Percentiles rank a stretch among this genome's conserved stretches.
phyloP scores from a whole-genome alignment of 768 basidiomycete genomes.

The Trametes punicea region DNA sequence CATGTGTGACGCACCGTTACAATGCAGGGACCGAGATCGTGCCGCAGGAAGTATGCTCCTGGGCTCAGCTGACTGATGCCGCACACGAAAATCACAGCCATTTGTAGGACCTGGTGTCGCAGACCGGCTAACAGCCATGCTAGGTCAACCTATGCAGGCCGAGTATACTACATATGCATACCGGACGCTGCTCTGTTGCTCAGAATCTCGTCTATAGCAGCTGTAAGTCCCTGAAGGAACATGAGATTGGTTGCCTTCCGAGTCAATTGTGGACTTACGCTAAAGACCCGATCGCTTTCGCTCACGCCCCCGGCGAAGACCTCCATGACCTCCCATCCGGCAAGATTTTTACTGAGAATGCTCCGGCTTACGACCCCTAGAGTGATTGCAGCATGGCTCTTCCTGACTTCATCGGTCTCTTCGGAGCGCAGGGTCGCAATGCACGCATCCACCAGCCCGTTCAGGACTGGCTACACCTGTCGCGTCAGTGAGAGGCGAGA shows the following conservation, averaged over 20 bases:
- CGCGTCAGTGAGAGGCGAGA: slow-evolving; percentile 10
- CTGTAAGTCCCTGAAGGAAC: slow-evolving; percentile 44
- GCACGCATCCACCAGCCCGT: slow-evolving; percentile 45
- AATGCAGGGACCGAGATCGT: slow-evolving; percentile 57
- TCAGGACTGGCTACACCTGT: slow-evolving; percentile 45
- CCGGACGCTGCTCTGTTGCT: slow-evolving; percentile 45
- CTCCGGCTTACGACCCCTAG: slow-evolving; percentile 44
- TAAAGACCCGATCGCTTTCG: slow-evolving; percentile 57
- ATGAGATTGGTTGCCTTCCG: background rate
- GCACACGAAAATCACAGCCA: slow-evolving; percentile 56
- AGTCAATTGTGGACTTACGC: slow-evolving; percentile 30
- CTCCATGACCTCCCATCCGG: slow-evolving; percentile 75
- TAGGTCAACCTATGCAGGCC: background rate
- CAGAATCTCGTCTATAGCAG: slow-evolving; percentile 45
- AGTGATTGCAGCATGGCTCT: slow-evolving; percentile 48
- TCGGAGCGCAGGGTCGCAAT: slow-evolving; percentile 37
- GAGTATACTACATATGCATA: slow-evolving; percentile 23
- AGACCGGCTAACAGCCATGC: slow-evolving; percentile 35
- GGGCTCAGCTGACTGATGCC: slow-evolving; percentile 62
- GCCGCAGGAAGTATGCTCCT: slow-evolving; percentile 66
- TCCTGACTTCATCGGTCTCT: slow-evolving; percentile 35
- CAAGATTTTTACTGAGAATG: slow-evolving; percentile 53
- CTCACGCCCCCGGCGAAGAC: slow-evolving; percentile 58
- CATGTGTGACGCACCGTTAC: slow-evolving; percentile 36
- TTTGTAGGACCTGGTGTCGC: slow-evolving; percentile 53